phyloP scores from a whole-genome alignment of 2,329 filamentous ascomycete genomes.

The Coleophoma crateriformis region DNA sequence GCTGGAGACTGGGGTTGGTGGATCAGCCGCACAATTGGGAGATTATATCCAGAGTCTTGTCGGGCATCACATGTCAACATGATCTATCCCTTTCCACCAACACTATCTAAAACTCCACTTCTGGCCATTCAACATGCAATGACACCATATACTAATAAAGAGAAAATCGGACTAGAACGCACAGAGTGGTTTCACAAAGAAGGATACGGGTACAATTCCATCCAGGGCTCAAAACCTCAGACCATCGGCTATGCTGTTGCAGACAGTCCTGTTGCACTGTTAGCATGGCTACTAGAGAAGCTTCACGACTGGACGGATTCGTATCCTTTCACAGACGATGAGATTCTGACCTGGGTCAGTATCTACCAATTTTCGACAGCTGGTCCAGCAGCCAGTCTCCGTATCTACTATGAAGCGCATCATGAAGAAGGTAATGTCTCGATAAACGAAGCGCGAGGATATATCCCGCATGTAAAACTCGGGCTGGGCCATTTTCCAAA shows the following conservation, averaged over 20 bases:
- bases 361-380: conserved; percentile 69
- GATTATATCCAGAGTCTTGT: conserved; percentile 50
- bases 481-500: conserved; percentile 51
- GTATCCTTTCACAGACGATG: conserved; percentile 72
- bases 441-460: neutral
- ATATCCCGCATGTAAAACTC: conserved; percentile 35
- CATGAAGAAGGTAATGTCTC: conserved; percentile 28
- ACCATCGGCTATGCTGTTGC: conserved; percentile 65
- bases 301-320: conserved; percentile 69
- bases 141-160: conserved; percentile 3
- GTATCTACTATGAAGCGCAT: conserved; percentile 67
- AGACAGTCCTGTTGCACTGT: conserved; percentile 63
- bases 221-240: conserved; percentile 60
- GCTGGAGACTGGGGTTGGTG: conserved; percentile 69
- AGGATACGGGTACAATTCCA: conserved; percentile 15
- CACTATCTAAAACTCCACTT: neutral
- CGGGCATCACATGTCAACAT: conserved; percentile 40
- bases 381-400: conserved; percentile 58
- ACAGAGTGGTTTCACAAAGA: conserved; percentile 11
- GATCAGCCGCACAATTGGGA: conserved; percentile 56
- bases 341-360: conserved; percentile 68
- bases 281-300: conserved; percentile 81
- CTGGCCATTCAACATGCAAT: conserved; percentile 4
- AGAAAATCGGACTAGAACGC: conserved; percentile 9
- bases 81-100: neutral